Conservation (phyloP, 768 basidiomycete genomes). For the Tephrocybe sp. region DNA sequence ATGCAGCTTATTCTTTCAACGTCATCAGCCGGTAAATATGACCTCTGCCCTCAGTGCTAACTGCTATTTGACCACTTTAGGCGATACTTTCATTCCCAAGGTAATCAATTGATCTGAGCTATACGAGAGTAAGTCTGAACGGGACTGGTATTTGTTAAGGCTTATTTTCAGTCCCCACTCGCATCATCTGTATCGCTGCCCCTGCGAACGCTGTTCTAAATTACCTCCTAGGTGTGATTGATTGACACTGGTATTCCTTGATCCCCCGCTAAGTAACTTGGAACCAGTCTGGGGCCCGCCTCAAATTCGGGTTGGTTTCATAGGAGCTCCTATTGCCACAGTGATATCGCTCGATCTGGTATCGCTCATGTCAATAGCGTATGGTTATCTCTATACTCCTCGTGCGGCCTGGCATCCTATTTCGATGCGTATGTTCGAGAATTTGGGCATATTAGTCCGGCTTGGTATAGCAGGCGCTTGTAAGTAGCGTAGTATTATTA, state of each 20-base stretch:
- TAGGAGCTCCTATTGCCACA: constrained; percentile 89
- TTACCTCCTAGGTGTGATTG: constrained; percentile 54
- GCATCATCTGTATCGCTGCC: constrained; percentile 76
- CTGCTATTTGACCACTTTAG: constrained; percentile 27
- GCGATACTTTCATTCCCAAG: constrained; percentile 85
- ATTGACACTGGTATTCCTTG: background rate
- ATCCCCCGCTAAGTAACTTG: background rate
- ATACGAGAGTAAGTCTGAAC: too few species aligned
- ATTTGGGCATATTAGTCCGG: constrained; percentile 64
- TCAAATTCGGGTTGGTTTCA: constrained; percentile 78
- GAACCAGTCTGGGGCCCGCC: constrained; percentile 75
- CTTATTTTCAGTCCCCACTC: constrained; percentile 83
- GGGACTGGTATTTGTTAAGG: constrained; percentile 40
- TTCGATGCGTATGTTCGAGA: constrained; percentile 58
- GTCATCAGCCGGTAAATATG: constrained; percentile 40
- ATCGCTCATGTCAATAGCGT: constrained; percentile 54
- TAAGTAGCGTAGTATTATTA: constrained; percentile 20
- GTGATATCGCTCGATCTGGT: constrained; percentile 85
- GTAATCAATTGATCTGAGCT: too few species aligned
- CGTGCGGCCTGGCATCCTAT: constrained; percentile 82
- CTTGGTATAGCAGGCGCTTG: constrained; percentile 86
- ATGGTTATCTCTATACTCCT: constrained; percentile 60
- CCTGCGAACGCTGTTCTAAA: constrained; percentile 84
- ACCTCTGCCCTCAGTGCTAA: background rate
- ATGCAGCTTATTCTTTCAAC: constrained; percentile 47